Base-by-base conservation (phyloP, 306 rosid genomes). In the Lathyrus sativus region DNA sequence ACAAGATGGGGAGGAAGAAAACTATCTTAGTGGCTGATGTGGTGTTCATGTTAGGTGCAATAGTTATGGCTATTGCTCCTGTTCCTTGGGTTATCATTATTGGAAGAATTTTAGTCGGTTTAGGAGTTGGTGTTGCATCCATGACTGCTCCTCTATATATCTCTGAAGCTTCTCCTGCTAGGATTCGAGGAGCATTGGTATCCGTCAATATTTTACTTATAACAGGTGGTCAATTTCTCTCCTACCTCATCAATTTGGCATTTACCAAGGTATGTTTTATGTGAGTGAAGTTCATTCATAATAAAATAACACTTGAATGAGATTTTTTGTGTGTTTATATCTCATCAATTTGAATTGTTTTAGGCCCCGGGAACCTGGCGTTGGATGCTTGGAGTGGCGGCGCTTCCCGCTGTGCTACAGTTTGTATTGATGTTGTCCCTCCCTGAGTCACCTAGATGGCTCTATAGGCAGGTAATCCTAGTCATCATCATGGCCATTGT, bases 121-220 rank as follows among this genome's bases (percentile, higher is more conserved):
- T 92, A 29, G 98, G 96, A 7, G 95, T 92, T 1, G 98, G 98
- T 24, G 88, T 89, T 87, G 95, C 92, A 13, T 89, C 98, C 61
- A 89, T 92, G 92, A 92, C 95, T 3, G 71, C 98, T 0, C 98
- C 98, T 4, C 81, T 92, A 2, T 92, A 92, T 73, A 92, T 92
- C 44, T 89, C 98, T 10, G 98, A 92, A 82, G 82, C 87, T 44
- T 86, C 95, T 41, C 96, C 96, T n/a, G 85, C 95, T 46, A 88
- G 76, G 78, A 82, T 89, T 35, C 76, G 95, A 81, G 98, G 98
- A 26, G 98, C 98, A 39, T 77, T 89, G 1, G 95, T 92, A 15
- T 75, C 88, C 39, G 84, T 83, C 55, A 92, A 92, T 55, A 87
- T 84, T 51, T 50, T 92, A 50, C 85, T 89, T 9, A 83, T 92